Evolutionary conservation across 352 stramenopile species (phyloP).

Genomic region (Thalassiosira sp.): DNA sequence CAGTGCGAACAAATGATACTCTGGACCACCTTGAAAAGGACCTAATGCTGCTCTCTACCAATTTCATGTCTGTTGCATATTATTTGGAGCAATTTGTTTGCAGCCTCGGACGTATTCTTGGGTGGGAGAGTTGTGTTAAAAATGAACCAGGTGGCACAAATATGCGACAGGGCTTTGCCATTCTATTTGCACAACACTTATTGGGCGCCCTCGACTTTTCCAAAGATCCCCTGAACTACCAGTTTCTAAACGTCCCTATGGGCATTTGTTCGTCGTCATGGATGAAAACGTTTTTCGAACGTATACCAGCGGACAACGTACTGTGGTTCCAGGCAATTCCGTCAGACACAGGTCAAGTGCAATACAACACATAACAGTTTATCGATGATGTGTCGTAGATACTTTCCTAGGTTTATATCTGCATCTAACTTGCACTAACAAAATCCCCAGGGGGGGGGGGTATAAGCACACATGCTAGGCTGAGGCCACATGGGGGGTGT

Average conservation of each 20-base stretch:
- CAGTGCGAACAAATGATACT: conserved; percentile 50
- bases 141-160: not conserved
- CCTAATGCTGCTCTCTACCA: conserved; percentile 32
- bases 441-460: too few relatives aligned
- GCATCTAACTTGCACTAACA: too few relatives aligned
- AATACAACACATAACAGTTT: not conserved
- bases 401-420: too few relatives aligned
- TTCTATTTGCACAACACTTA: conserved; percentile 54
- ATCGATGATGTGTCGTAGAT: not conserved
- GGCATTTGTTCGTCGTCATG: conserved; percentile 15
- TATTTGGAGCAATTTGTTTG: conserved; percentile 54
- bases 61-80: conserved; percentile 31
- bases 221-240: conserved; percentile 33
- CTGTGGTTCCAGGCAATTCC: conserved; percentile 26
- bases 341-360: not conserved
- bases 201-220: conserved; percentile 52
- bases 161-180: conserved; percentile 24
- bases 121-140: conserved; percentile 26
- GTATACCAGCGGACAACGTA: conserved; percentile 12
- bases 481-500: too few relatives aligned
- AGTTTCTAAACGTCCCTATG: conserved; percentile 28
- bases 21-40: conserved; percentile 54
- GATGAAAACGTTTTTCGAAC: conserved; percentile 21
- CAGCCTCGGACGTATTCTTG: conserved; percentile 31
- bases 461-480: too few relatives aligned